Evolutionary conservation across 371 early-diverging fungal genomes (phyloP), one percentile per base, ranked within the genome.

Genomic region (Sporodiniella umbellata): DNA sequence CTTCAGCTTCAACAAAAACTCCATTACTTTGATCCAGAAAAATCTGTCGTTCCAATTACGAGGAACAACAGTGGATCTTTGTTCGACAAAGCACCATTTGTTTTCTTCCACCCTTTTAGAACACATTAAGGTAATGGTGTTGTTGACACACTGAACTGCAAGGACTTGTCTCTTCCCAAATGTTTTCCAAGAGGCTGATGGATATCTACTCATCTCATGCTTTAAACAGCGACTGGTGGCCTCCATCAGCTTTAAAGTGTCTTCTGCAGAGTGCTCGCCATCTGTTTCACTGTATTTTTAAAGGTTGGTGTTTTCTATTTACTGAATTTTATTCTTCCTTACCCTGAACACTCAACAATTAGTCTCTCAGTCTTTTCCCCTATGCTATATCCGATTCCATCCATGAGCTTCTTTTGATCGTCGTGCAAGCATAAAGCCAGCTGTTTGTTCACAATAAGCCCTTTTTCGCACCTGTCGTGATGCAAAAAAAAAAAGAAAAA

Each of bases 231-330:
- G 25, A 18, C 39, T 57, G 10, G 58, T 58, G 8, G 42, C 42
- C 12, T 48, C 53, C 45, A 58, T 58, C 24, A 58, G n/a, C 23
- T 58, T 58, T 17, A 58, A 39, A 3, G 48, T 58, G 45, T 58
- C 58, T 15, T 58, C 45, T 11, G 44, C 53, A 7, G 58, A 51
- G 19, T 52, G 51, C 10, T 14, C 50, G 2, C 51, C 43, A 51
- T 57, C 52, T 3, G 15, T 17, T 21, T 51, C 48, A 10, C 58
- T 57, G 18, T 45, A 53, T 37, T 33, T 56, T 50, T 42, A 31
- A 45, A 56, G 21, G 18, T 48, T 24, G 11, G 8, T 8, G 30
- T 23, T 50, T 39, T 47, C 37, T n/a, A 35, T 10, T 35, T 35
- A 35, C 14, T 35, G 37, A 17, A 14, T n/a, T 48, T 42, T 42